These are phyloP conservation scores for Penicillium sp. DNA, from an alignment of 2,329 filamentous ascomycete species.

Conservation along the genomic window DNA sequence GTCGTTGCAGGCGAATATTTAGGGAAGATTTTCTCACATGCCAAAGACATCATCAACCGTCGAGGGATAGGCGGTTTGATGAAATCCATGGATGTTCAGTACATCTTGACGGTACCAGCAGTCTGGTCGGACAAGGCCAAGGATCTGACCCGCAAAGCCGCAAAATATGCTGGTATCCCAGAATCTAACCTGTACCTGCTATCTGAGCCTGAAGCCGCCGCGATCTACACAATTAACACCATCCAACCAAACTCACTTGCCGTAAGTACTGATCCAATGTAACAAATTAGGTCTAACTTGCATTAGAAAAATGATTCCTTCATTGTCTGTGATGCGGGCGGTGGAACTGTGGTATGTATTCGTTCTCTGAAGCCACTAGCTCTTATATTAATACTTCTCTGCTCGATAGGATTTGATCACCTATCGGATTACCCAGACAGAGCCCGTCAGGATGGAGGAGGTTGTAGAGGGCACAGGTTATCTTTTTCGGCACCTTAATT, in stretches of 20 bases:
- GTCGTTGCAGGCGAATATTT: constrained; percentile 17
- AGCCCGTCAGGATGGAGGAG: constrained; percentile 32
- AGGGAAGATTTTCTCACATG: constrained; percentile 5
- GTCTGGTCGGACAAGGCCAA: constrained; percentile 42
- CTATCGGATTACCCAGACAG: constrained; percentile 29
- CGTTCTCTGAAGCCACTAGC: neutral
- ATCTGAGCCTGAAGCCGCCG: constrained; percentile 38
- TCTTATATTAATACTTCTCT: neutral
- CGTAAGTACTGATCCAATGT: constrained; percentile 8
- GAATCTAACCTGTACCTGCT: constrained; percentile 14
- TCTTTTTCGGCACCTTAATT: neutral
- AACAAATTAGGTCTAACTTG: neutral
- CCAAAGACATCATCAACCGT: constrained; percentile 4
- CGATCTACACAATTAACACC: constrained; percentile 33
- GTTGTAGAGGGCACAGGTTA: constrained; percentile 33
- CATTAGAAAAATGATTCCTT: constrained; percentile 34
- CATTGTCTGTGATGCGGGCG: constrained; percentile 44
- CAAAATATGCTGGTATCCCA: constrained; percentile 19
- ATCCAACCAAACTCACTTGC: constrained; percentile 31
- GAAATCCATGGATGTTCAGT: constrained; percentile 24
- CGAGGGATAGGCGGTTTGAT: constrained; percentile 13
- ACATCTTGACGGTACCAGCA: constrained; percentile 36
- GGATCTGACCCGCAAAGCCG: constrained; percentile 31
- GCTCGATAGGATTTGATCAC: constrained; percentile 36
- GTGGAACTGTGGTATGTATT: constrained; percentile 39